These are phyloP conservation scores for Candida succiphila DNA, from an alignment of 805 yeast species.

Conservation along the genomic window DNA sequence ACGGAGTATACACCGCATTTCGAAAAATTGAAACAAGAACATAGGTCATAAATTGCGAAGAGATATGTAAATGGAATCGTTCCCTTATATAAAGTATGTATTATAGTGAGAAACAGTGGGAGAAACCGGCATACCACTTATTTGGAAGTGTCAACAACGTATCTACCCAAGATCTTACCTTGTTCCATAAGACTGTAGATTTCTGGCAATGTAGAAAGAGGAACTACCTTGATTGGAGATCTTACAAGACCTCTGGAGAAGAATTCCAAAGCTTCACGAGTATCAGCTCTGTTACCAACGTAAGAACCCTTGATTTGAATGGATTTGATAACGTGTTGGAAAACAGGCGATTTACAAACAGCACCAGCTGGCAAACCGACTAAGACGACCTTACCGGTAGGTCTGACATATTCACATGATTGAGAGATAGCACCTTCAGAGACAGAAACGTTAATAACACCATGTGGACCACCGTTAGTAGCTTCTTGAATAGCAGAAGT, in stretches of 20 bases:
- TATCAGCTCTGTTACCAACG: slow-evolving; percentile 53
- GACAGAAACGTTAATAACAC: slow-evolving; percentile 42
- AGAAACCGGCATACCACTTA: no score
- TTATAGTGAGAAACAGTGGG: no score
- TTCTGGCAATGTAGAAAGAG: slow-evolving; percentile 36
- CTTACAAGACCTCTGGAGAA: slow-evolving; percentile 40
- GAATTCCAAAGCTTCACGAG: slow-evolving; percentile 49
- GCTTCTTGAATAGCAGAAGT: slow-evolving; percentile 28
- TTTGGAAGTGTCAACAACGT: slow-evolving; percentile 37
- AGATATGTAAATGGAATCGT: no score
- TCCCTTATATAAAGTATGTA: no score
- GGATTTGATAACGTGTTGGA: slow-evolving; percentile 45
- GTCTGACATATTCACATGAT: slow-evolving; percentile 30
- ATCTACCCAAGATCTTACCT: slow-evolving; percentile 55
- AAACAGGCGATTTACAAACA: slow-evolving; percentile 39
- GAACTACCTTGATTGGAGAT: slow-evolving; percentile 47
- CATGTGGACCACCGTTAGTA: slow-evolving; percentile 44
- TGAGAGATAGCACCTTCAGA: slow-evolving; percentile 38
- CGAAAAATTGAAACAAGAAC: no score
- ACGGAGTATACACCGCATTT: no score
- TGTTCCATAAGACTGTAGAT: slow-evolving; percentile 48
- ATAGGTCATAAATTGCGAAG: no score
- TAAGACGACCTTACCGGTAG: slow-evolving; percentile 48
- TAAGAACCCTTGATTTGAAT: slow-evolving; percentile 46
- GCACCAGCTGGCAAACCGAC: slow-evolving; percentile 61